Conservation (phyloP, 495 filamentous ascomycete species). For the Penicillium bovifimosum region DNA sequence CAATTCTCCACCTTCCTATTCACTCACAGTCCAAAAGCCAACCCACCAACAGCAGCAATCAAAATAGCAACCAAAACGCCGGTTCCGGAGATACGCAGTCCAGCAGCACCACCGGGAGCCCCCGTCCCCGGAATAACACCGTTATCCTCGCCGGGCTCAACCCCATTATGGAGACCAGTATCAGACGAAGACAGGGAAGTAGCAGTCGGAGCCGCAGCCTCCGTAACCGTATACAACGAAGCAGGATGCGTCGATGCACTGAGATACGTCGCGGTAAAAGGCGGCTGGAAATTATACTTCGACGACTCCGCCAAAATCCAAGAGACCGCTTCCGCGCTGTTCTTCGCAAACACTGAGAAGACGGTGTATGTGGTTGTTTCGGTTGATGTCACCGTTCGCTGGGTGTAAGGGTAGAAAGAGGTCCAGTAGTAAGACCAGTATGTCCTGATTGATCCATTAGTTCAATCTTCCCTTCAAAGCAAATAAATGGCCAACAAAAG, state of each 20-base stretch:
- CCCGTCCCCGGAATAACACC: neutral
- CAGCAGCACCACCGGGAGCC: neutral
- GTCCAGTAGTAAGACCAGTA: conserved; percentile 25
- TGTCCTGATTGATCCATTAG: conserved; percentile 16
- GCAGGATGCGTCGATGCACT: conserved; percentile 11
- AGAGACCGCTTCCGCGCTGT: conserved; percentile 7
- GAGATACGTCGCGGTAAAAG: conserved; percentile 18
- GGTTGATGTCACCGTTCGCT: conserved; percentile 18
- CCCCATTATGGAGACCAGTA: neutral
- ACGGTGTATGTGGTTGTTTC: conserved; percentile 12
- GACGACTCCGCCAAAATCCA: conserved; percentile 1
- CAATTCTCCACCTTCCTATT: neutral
- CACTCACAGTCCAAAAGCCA: conserved; percentile 20
- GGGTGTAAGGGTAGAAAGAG: conserved; percentile 16
- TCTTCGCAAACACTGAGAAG: conserved; percentile 15
- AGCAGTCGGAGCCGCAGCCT: neutral
- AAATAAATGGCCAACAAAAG: no score
- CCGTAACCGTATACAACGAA: neutral
- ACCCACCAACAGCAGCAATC: conserved; percentile 9
- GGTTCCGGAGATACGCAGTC: neutral
- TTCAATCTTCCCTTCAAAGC: no score
- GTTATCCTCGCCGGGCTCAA: neutral
- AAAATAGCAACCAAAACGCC: conserved; percentile 4
- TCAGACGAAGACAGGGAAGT: neutral
- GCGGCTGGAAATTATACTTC: conserved; percentile 1